Evolutionary conservation across 345 rosid genomes (phyloP).

Genomic region (Bruguiera gymnorhiza): DNA sequence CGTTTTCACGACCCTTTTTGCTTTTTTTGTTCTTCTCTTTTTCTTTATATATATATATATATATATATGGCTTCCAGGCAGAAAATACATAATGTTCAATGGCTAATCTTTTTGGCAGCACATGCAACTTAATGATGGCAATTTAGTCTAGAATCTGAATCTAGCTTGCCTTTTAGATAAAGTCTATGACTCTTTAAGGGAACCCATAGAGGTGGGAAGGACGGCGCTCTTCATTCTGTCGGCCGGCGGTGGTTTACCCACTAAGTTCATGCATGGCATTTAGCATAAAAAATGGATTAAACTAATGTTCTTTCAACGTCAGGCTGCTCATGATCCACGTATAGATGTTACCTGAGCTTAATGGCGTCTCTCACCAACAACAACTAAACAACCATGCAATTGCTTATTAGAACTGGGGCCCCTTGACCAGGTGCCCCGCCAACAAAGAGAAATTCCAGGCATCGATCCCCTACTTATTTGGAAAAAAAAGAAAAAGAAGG

Average conservation of each 20-base stretch:
- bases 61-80: neutral
- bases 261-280: constrained; percentile 16
- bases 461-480: constrained; percentile 13
- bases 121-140: constrained; percentile 31
- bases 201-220: constrained; percentile 34
- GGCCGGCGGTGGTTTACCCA: constrained; percentile 64
- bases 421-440: neutral
- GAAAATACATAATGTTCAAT: neutral
- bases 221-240: constrained; percentile 41
- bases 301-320: neutral
- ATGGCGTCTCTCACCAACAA: too few species aligned
- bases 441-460: constrained; percentile 4
- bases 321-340: neutral
- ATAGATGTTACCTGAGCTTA: neutral
- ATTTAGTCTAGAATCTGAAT: constrained; percentile 12
- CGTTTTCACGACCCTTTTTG: too few species aligned
- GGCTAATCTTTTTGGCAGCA: constrained; percentile 23
- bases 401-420: neutral
- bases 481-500: neutral
- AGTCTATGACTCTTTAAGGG: constrained; percentile 27
- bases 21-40: too few species aligned
- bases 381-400: too few species aligned
- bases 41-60: too few species aligned
- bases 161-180: constrained; percentile 17
- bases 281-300: constrained; percentile 1